phyloP scores from a whole-genome alignment of 2,329 filamentous ascomycete species.

The Aspergillus ibericus region DNA sequence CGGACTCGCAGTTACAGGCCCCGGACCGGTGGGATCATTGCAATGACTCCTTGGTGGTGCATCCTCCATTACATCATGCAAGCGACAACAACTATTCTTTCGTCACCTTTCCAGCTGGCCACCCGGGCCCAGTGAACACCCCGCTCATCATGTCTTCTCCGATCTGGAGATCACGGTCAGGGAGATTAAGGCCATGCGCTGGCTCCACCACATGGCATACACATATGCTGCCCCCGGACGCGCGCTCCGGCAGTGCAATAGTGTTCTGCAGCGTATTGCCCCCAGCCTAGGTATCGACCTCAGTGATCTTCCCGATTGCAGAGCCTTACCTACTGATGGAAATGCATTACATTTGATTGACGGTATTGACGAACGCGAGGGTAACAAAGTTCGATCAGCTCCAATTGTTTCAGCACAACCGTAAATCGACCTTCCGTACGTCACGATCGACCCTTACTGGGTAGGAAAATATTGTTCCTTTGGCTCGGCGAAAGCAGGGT shows the following conservation, averaged over 20 bases:
- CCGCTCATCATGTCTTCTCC: background rate
- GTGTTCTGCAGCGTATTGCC: background rate
- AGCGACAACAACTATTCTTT: background rate
- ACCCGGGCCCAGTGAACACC: background rate
- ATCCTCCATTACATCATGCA: background rate
- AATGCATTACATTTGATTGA: background rate
- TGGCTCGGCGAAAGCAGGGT: background rate
- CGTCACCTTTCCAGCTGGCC: background rate
- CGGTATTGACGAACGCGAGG: background rate
- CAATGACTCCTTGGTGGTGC: background rate
- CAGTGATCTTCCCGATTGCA: background rate
- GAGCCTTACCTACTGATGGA: background rate
- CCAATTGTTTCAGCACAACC: background rate
- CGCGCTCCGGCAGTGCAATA: background rate
- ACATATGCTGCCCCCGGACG: background rate
- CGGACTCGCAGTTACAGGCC: background rate
- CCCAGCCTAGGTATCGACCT: background rate
- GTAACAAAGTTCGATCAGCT: background rate
- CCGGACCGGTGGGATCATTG: conserved; percentile 9
- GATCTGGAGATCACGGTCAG: background rate
- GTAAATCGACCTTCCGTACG: background rate
- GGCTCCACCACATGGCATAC: background rate
- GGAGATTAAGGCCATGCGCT: background rate
- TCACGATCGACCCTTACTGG: background rate
- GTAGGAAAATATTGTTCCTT: background rate